Evolutionary conservation across 1,284 basidiomycete species (phyloP), one percentile per base, ranked within the genome.

Genomic region (Rhizoctonia solani): DNA sequence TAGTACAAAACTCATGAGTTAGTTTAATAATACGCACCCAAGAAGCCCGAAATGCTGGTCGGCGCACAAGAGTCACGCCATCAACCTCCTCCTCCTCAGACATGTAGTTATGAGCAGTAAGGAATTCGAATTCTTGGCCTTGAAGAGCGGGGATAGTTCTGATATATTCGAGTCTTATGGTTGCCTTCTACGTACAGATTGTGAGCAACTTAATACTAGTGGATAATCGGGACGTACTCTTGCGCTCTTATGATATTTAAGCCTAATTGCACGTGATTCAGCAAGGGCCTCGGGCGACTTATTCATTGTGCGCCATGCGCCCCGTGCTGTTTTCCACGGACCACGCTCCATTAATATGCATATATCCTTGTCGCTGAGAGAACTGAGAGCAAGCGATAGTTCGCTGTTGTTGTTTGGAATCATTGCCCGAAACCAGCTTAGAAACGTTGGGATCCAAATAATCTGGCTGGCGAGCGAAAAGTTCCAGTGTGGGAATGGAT

Each of bases 391-490:
- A 9, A 11, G 14, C 2, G 56, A 47, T 13, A 59, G 25, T 1
- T 59, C 56, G 30, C 42, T 59, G 3, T 37, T 11, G 42, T 59
- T 30, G 29, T 59, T 59, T 8, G 56, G 56, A 30, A 59, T 59
- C 5, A 44, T 59, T 14, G 44, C 13, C 2, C 29, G 1, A 23
- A 59, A 59, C 3, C 44, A 21, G 4, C 37, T 13, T 14, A 54
- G 21, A 5, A 19, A 37, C 14, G 52, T 54, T 5, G 52, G 52
- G 4, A 59, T 23, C 56, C 44, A 49, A 19, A 42, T 42, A 4
- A 49, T 13, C 14, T 59, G 56, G 25, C 49, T 49, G 27, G 42
- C 49, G 14, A 59, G 44, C 16, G 27, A 16, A 1, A 11, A 21
- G 27, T 49, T 49, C 56, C 56, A 59, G 29, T 59, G 56, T 3